Percentiles rank a stretch among this genome's conserved stretches.
phyloP scores from a whole-genome alignment of 768 basidiomycete species.

The Mycena maculata region DNA sequence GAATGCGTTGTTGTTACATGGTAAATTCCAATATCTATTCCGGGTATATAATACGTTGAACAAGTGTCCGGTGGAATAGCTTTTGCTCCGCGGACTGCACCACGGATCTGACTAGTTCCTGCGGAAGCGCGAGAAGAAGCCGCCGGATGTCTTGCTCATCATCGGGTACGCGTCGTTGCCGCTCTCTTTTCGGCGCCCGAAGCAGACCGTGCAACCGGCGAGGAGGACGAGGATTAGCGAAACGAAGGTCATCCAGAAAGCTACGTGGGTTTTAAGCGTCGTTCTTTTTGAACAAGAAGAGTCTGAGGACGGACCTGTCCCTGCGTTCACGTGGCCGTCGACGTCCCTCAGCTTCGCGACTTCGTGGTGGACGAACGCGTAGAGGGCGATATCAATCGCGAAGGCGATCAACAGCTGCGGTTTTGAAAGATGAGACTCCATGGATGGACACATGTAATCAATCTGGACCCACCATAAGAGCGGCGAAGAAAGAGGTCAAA shows the following conservation, averaged over 20 bases:
- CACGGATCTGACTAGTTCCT: background rate
- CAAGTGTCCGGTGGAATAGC: conserved; percentile 29
- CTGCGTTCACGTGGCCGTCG: conserved; percentile 17
- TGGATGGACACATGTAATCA: too few relatives aligned
- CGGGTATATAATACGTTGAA: conserved; percentile 24
- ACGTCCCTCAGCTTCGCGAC: conserved; percentile 23
- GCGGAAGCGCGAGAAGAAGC: conserved; percentile 33
- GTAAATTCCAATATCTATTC: conserved; percentile 14
- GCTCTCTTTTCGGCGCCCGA: conserved; percentile 30
- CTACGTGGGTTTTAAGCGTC: conserved; percentile 4
- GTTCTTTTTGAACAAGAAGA: too few relatives aligned
- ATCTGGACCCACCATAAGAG: conserved; percentile 16
- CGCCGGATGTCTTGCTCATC: conserved; percentile 17
- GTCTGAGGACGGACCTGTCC: conserved; percentile 4
- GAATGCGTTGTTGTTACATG: background rate
- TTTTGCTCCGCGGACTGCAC: conserved; percentile 6
- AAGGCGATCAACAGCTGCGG: conserved; percentile 32
- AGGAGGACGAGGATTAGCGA: conserved; percentile 31
- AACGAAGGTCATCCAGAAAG: conserved; percentile 36
- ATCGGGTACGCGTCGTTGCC: conserved; percentile 30
- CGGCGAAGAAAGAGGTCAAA: conserved; percentile 28
- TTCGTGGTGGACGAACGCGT: conserved; percentile 29
- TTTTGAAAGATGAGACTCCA: background rate
- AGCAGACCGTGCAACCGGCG: conserved; percentile 26
- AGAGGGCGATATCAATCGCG: conserved; percentile 36